Percentiles rank a stretch among this genome's conserved stretches.
Conservation (phyloP, 2,329 filamentous ascomycete species). For the Epichloe typhina region DNA sequence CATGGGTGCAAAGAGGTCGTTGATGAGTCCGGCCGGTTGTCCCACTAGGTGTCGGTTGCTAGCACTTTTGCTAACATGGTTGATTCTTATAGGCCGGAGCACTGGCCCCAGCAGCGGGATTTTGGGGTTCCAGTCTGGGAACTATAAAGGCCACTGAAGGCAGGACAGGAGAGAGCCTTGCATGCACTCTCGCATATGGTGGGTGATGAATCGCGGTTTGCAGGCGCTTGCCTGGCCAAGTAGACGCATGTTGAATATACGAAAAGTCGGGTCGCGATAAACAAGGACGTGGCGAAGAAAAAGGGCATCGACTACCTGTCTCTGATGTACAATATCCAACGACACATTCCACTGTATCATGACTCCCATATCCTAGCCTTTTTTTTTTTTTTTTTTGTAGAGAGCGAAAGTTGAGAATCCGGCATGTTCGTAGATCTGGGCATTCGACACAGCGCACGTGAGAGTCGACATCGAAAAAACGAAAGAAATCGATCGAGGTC, state of each 20-base stretch:
- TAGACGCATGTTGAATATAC: not conserved
- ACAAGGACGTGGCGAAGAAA: not conserved
- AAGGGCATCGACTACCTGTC: not conserved
- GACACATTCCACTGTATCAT: not conserved
- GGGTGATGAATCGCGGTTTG: not conserved
- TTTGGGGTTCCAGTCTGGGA: slow-evolving; percentile 30
- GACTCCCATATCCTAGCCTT: not conserved
- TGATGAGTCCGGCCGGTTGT: too few relatives aligned
- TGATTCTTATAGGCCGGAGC: slow-evolving; percentile 18
- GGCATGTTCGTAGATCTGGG: not conserved
- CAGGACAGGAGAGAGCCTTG: not conserved
- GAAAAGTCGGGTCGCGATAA: too few relatives aligned
- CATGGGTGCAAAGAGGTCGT: too few relatives aligned
- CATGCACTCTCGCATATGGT: not conserved
- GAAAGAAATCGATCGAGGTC: not conserved
- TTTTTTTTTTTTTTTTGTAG: too few relatives aligned
- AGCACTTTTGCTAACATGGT: slow-evolving; percentile 6
- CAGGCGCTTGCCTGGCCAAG: not conserved
- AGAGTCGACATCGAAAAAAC: not conserved
- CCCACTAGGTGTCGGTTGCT: not conserved
- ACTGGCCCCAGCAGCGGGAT: slow-evolving; percentile 27
- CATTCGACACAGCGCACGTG: not conserved
- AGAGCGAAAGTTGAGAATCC: not conserved
- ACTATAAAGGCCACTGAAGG: slow-evolving; percentile 13
- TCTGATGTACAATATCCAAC: not conserved